Percentiles rank a stretch among this genome's conserved stretches.
Evolutionary conservation across 148 eudicot genomes (phyloP).

Genomic region (Beta vulgaris): DNA sequence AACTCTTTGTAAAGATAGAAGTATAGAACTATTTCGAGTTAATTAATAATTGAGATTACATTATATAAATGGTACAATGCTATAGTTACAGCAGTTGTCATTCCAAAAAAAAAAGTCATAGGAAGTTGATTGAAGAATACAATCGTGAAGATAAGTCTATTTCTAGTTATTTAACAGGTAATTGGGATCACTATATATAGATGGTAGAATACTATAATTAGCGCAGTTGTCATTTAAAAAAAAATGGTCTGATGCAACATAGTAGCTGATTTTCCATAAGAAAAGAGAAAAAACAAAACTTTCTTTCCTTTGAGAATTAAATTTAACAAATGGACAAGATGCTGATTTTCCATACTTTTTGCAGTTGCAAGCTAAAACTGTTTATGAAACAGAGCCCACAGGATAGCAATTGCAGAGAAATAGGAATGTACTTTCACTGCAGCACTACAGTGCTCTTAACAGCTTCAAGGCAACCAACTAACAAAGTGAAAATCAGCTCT

Average conservation of each 20-base stretch:
- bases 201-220: no score
- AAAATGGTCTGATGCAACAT: background rate
- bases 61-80: no score
- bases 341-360: conserved; percentile 16
- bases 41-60: no score
- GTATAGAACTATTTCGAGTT: no score
- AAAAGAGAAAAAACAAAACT: background rate
- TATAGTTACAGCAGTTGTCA: no score
- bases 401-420: conserved; percentile 3
- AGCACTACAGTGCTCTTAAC: background rate
- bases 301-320: background rate
- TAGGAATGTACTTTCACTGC: conserved; percentile 10
- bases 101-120: no score
- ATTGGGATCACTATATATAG: no score
- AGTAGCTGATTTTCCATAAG: background rate
- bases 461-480: conserved; percentile 13
- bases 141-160: no score
- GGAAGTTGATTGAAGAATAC: no score
- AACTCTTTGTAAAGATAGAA: no score
- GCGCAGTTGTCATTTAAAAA: no score
- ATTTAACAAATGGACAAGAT: conserved; percentile 17
- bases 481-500: conserved; percentile 14
- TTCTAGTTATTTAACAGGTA: no score
- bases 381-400: conserved; percentile 5
- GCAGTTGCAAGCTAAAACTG: conserved; percentile 13